These are phyloP conservation scores for Ichthyophonus hoferi DNA, from an alignment of 208 protist genomes.

Conservation along the genomic window DNA sequence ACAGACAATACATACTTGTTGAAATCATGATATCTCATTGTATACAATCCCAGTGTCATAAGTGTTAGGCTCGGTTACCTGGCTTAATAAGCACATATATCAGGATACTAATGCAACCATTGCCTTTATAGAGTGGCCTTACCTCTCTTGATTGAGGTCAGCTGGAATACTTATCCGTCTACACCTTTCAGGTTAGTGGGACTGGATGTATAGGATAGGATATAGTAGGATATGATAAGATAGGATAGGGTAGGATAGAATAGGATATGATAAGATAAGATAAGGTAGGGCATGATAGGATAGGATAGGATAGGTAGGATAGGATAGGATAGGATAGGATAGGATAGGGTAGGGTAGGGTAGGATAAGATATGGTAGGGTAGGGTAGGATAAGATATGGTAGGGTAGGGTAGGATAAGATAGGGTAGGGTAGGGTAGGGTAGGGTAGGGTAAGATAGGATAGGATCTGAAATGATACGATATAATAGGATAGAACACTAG, in stretches of 20 bases:
- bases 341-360: no score
- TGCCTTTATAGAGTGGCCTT: slow-evolving; percentile 9
- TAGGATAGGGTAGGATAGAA: neutral
- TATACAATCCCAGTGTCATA: neutral
- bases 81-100: neutral
- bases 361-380: neutral
- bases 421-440: no score
- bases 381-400: no score
- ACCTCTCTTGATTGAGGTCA: slow-evolving; percentile 40
- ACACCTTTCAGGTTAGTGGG: slow-evolving; percentile 21
- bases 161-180: slow-evolving; percentile 57
- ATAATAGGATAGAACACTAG: neutral
- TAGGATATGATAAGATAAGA: no score
- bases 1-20: neutral
- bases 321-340: no score
- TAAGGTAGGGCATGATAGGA: no score
- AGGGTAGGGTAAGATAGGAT: no score
- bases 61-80: neutral
- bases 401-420: no score
- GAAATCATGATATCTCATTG: neutral
- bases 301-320: no score
- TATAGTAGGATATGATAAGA: no score
- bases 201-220: neutral
- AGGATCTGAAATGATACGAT: no score
- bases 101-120: neutral